These are phyloP conservation scores for Botryotinia convoluta DNA, from an alignment of 2,329 filamentous ascomycete species.

Conservation along the genomic window DNA sequence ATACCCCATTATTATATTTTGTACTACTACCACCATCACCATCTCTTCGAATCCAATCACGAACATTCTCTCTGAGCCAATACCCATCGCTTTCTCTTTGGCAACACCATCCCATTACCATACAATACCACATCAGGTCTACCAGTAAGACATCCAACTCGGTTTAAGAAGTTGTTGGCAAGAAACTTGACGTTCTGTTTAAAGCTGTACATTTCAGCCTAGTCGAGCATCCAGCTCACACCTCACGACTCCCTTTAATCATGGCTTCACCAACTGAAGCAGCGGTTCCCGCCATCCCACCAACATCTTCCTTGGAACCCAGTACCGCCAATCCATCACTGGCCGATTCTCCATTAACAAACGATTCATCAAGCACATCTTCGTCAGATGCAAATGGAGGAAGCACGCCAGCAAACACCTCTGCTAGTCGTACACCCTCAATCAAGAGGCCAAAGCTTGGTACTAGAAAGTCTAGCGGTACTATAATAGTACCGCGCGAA, in stretches of 20 bases:
- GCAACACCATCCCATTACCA: background rate
- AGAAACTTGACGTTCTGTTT: background rate
- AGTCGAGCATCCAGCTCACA: slow-evolving; percentile 13
- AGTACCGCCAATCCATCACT: slow-evolving; percentile 14
- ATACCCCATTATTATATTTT: slow-evolving; percentile 18
- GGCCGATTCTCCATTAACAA: slow-evolving; percentile 9
- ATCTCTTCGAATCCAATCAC: slow-evolving; percentile 11
- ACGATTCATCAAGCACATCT: slow-evolving; percentile 17
- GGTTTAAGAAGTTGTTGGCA: background rate
- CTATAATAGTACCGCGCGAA: slow-evolving; percentile 78
- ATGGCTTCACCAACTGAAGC: slow-evolving; percentile 19
- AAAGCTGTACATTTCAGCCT: slow-evolving; percentile 12
- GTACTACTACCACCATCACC: background rate
- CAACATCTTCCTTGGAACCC: slow-evolving; percentile 6
- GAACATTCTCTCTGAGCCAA: background rate
- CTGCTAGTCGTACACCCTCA: slow-evolving; percentile 17
- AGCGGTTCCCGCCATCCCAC: slow-evolving; percentile 7
- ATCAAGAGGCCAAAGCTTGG: slow-evolving; percentile 61
- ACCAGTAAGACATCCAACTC: background rate
- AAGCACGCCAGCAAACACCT: slow-evolving; percentile 19
- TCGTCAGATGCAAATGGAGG: slow-evolving; percentile 18
- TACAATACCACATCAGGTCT: background rate
- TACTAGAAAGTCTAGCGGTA: slow-evolving; percentile 75
- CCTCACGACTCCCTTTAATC: background rate
- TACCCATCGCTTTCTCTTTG: background rate